Evolutionary conservation across 177 flowering plant species (phyloP), one percentile per base, ranked within the genome.

Genomic region (Vitis hybrid): DNA sequence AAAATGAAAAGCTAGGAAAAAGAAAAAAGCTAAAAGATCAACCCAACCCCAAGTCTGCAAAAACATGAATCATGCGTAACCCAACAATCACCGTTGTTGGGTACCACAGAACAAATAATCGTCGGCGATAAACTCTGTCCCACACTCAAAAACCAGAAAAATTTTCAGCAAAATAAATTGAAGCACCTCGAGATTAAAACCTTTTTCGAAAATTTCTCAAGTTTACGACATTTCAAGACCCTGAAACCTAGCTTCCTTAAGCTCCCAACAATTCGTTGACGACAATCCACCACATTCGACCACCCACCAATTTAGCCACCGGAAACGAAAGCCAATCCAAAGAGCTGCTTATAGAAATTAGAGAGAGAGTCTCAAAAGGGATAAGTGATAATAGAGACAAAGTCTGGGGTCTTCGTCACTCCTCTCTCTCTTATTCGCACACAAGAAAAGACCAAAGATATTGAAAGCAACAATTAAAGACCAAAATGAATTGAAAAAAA

Each of bases 21-120:
- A 48, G 18, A 74, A 7, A 72, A 62, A 50, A 75, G 60, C 56
- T 33, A 48, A 18, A 68, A 72, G 71, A 56, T 72, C 64, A 63
- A 66, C 48, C 11, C 2, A 22, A 22, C 26, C 26, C 26, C 26
- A 22, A 22, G 3, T 15, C 72, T 72, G 70, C 68, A 63, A 49
- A 11, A 15, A 60, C 9, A 29, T 19, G 10, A 26, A 8, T 29
- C 2, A 16, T 62, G 22, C 1, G 0, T 2, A 9, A 31, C 22
- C 39, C 26, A 22, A 19, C 3, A 22, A 22, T 22, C 26, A 22
- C 26, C 3, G 26, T 2, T 22, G 26, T 0, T 22, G 26, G 26
- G 26, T 0, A 22, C 26, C 26, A 22, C 0, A 22, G 26, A 22
- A 22, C 26, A 22, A 9, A 5, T 57, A 22, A 11, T 10, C 1